phyloP scores from a whole-genome alignment of 345 rosid species.

The Microcos paniculata region DNA sequence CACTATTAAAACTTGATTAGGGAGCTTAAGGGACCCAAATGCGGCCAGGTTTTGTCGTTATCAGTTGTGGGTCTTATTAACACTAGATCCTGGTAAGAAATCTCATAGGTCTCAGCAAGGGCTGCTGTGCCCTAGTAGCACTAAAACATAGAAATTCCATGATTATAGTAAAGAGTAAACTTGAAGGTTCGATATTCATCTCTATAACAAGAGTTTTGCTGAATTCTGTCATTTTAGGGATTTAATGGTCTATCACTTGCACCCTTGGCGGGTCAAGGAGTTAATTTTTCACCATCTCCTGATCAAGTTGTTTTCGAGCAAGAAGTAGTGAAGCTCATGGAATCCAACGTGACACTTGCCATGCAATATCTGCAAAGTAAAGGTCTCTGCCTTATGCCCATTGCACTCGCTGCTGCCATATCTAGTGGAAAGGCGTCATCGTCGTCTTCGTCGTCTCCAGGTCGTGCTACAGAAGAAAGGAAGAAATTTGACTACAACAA shows the following conservation, averaged over 20 bases:
- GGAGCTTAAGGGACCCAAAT: background rate
- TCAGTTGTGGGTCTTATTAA: background rate
- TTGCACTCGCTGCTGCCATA: conserved; percentile 45
- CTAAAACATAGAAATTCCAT: background rate
- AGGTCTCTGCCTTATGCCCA: conserved; percentile 64
- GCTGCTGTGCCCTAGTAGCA: background rate
- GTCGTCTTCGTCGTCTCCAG: conserved; percentile 9
- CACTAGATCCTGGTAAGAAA: background rate
- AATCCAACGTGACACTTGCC: conserved; percentile 51
- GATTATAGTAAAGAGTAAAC: background rate
- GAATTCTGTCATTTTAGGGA: conserved; percentile 21
- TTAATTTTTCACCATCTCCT: conserved; percentile 29
- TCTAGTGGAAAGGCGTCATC: conserved; percentile 32
- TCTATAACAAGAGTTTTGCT: background rate
- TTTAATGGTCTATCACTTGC: conserved; percentile 28
- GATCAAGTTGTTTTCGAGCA: conserved; percentile 48
- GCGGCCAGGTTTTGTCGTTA: background rate
- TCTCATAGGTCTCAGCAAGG: background rate
- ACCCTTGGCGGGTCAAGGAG: conserved; percentile 28
- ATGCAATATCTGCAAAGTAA: conserved; percentile 58
- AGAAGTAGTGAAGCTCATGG: conserved; percentile 59
- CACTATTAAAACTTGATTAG: background rate
- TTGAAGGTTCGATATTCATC: no score
- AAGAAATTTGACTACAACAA: conserved; percentile 16
- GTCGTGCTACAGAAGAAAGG: conserved; percentile 19